phyloP scores from a whole-genome alignment of 345 rosid species.

The Rhizophora apiculata region DNA sequence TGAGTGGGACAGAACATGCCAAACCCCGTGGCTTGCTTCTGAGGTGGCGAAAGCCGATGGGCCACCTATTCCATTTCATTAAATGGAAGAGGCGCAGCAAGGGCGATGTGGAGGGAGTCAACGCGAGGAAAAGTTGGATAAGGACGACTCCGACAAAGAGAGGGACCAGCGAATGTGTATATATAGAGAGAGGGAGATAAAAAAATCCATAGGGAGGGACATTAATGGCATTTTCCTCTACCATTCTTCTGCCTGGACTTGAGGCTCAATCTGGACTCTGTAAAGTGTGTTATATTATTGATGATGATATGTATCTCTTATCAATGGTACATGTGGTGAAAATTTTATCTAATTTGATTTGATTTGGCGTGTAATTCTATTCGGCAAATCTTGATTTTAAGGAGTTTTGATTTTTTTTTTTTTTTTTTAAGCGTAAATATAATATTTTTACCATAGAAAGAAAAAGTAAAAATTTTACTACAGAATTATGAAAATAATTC shows the following conservation, averaged over 20 bases:
- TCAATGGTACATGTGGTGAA: neutral
- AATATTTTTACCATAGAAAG: no score
- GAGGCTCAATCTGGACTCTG: slow-evolving; percentile 30
- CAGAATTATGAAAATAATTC: no score
- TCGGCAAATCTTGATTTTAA: no score
- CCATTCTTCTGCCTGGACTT: slow-evolving; percentile 32
- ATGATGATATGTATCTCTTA: slow-evolving; percentile 39
- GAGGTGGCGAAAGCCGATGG: slow-evolving; percentile 88
- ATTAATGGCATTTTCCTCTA: slow-evolving; percentile 17
- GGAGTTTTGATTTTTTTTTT: no score
- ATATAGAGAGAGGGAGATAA: neutral
- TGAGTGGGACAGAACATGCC: slow-evolving; percentile 62
- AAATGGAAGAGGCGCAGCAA: slow-evolving; percentile 63
- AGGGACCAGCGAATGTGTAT: slow-evolving; percentile 40
- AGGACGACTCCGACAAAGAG: slow-evolving; percentile 76
- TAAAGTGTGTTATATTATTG: slow-evolving; percentile 30
- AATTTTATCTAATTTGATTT: no score
- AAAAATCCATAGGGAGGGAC: slow-evolving; percentile 24
- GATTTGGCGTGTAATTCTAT: no score
- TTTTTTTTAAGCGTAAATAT: no score
- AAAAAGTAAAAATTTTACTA: no score
- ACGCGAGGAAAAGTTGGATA: slow-evolving; percentile 82
- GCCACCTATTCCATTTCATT: slow-evolving; percentile 73
- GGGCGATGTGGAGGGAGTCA: slow-evolving; percentile 56
- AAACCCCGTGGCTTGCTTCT: slow-evolving; percentile 60